These are phyloP conservation scores for Cladosporium sp. DNA, from an alignment of 2,329 filamentous ascomycete species.

Conservation along the genomic window DNA sequence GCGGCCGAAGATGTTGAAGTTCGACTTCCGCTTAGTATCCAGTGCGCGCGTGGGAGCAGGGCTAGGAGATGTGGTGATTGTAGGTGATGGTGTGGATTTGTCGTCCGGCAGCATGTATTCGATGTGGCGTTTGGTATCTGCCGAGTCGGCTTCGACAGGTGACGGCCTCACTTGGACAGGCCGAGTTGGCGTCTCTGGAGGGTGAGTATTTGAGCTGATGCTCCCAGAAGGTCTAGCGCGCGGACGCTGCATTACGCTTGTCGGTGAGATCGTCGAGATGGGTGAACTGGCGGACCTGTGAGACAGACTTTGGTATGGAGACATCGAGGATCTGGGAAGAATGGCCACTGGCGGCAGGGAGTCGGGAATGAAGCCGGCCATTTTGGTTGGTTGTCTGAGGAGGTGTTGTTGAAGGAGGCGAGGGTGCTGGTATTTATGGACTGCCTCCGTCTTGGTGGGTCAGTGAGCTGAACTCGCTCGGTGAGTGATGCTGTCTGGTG, in stretches of 20 bases:
- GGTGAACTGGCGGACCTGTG: background rate
- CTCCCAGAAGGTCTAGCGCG: background rate
- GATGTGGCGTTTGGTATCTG: background rate
- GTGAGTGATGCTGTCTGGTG: background rate
- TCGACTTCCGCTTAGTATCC: background rate
- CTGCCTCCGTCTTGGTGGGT: background rate
- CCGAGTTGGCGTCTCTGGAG: background rate
- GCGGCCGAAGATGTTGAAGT: background rate
- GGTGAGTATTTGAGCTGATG: background rate
- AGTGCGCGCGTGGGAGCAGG: background rate
- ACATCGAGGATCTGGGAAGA: background rate
- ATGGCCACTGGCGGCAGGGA: background rate
- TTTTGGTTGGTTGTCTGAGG: background rate
- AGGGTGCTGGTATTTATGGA: background rate
- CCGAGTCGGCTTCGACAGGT: background rate
- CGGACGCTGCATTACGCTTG: background rate
- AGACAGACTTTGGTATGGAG: background rate
- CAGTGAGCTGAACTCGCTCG: background rate
- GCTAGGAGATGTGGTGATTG: background rate
- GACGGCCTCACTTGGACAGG: background rate
- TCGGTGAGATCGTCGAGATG: background rate
- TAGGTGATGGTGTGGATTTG: background rate
- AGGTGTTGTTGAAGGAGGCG: background rate
- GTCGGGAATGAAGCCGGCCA: conserved; percentile 18
- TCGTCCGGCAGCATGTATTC: background rate